These are phyloP conservation scores for Beauveria sp. DNA, from an alignment of 2,329 filamentous ascomycete species.

Conservation along the genomic window DNA sequence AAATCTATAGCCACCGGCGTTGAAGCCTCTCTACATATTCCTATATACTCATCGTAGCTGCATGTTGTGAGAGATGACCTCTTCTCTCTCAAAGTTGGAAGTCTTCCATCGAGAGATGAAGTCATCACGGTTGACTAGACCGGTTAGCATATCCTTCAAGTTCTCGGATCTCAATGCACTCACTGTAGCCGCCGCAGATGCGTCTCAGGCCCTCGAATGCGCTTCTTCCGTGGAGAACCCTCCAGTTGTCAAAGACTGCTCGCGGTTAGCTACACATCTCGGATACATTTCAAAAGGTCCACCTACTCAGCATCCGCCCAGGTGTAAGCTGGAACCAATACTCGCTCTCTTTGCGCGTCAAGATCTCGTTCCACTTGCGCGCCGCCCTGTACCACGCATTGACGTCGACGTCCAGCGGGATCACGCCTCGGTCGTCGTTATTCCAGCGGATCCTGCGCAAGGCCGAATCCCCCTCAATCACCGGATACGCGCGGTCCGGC, in stretches of 20 bases:
- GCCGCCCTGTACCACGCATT: conserved; percentile 74
- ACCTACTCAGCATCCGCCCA: conserved; percentile 66
- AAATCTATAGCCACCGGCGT: not conserved
- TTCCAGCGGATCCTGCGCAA: conserved; percentile 77
- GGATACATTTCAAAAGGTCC: not conserved
- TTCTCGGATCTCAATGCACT: conserved; percentile 28
- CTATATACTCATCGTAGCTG: conserved; percentile 15
- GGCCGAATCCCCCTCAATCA: conserved; percentile 53
- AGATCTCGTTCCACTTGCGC: conserved; percentile 60
- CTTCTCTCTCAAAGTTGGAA: conserved; percentile 51
- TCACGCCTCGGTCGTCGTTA: conserved; percentile 73
- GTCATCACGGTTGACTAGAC: conserved; percentile 68
- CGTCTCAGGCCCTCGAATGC: conserved; percentile 77
- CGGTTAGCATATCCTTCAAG: conserved; percentile 4
- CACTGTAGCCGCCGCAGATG: conserved; percentile 87
- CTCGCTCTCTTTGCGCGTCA: conserved; percentile 57
- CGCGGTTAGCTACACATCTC: not conserved
- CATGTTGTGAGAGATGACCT: conserved; percentile 32
- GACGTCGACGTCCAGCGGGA: conserved; percentile 47
- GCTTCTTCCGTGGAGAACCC: conserved; percentile 79
- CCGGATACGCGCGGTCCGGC: conserved; percentile 61
- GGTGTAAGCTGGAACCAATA: conserved; percentile 78
- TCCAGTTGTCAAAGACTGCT: conserved; percentile 90
- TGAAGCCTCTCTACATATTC: not conserved
- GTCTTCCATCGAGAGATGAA: conserved; percentile 69